Base-by-base conservation (phyloP, 2,329 filamentous ascomycete species). In the Diaporthe capsici region DNA sequence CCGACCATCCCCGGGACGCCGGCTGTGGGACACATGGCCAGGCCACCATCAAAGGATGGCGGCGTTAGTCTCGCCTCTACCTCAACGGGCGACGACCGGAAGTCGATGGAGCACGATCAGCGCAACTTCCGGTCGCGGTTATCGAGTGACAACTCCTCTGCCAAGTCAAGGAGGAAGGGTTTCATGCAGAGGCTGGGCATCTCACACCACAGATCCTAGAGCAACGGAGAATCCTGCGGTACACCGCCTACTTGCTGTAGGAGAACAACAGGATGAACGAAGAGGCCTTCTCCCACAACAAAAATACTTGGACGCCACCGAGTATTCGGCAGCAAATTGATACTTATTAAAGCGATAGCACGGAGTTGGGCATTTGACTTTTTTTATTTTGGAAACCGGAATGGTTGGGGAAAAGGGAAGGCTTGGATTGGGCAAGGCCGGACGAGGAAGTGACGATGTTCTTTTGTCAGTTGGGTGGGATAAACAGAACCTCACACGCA, bases 61-160 rank as follows among this genome's bases (percentile, higher is more conserved):
- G 80, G 81, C 47, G 85, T 86, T 76, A 88, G 86, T 75, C 78
- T 86, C 42, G 76, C 78, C 67, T 80, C 78, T 4, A 79, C 77
- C 71, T 78, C 78, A 53, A 79, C 80, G 10, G 77, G 76, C 22
- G 81, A 80, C 47, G 72, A 76, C 44, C 79, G 79, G n/a, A 77
- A 80, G 57, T 67, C 70, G 58, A 47, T 72, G 44, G 47, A 57
- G 6, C 70, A 60, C 22, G 73, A 51, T 12, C 58, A 58, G 20
- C 58, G 58, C 28, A 65, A 58, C 12, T 71, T 53, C 13, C 71
- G 60, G 49, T 53, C 72, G 51, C 63, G 72, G 7, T 17, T 51
- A n/a, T 72, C 72, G 20, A 58, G 49, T 25, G 70, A 73, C 58
- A 77, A 73, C 70, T 73, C 53, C 12, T 73, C 65, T 20, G 53